A percentile compares a stretch with the other conserved stretches of the same genome.
Evolutionary conservation across 2,329 filamentous ascomycete species (phyloP).

Genomic region (Teratosphaeria destructans): DNA sequence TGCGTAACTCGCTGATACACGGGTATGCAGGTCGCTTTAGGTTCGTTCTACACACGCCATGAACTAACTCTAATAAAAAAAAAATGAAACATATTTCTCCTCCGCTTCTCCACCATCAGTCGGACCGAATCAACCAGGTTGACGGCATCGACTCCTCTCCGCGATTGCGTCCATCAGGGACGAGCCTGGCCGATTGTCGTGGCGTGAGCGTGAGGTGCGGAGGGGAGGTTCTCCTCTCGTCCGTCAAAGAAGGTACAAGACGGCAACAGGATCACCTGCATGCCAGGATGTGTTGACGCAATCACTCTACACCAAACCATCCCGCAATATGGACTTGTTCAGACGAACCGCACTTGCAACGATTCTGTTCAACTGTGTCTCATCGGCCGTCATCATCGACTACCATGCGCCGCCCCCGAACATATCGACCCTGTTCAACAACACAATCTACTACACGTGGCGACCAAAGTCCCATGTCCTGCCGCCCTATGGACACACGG

Average conservation of each 20-base stretch:
- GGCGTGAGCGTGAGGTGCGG: no score
- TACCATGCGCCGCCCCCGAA: slow-evolving; percentile 31
- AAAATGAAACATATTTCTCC: background rate
- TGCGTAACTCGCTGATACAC: background rate
- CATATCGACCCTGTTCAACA: slow-evolving; percentile 30
- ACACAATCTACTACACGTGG: slow-evolving; percentile 18
- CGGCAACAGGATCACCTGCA: no score
- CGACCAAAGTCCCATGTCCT: slow-evolving; percentile 32
- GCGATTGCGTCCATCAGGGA: background rate
- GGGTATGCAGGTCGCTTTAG: no score
- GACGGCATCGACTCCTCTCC: background rate
- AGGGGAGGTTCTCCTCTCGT: no score
- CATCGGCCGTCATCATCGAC: slow-evolving; percentile 2
- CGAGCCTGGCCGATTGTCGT: no score
- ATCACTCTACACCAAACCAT: no score
- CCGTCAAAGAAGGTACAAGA: no score
- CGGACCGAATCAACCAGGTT: background rate
- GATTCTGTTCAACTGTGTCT: background rate
- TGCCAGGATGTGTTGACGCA: no score
- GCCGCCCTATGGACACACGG: slow-evolving; percentile 30
- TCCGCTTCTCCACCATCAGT: background rate
- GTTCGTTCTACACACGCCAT: no score
- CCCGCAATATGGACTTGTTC: background rate
- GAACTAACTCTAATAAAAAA: no score
- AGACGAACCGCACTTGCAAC: background rate